Evolutionary conservation across 176 grass and related monocot species (phyloP), one percentile per base, ranked within the genome.

Genomic region (Paspalum notatum): DNA sequence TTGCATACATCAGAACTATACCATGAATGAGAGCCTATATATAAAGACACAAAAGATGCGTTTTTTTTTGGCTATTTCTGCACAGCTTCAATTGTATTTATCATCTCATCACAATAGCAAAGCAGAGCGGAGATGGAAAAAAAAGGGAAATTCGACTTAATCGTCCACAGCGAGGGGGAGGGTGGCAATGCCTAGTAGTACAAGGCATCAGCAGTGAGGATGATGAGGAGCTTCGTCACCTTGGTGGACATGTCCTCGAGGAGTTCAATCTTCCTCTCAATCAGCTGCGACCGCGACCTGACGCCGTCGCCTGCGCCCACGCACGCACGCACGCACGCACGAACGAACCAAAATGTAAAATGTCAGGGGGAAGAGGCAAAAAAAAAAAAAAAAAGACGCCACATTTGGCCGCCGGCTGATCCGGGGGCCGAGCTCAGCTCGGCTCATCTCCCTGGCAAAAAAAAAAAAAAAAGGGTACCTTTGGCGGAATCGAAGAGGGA

Each of bases 261-360:
- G 62, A 82, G 62, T n/a, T 94, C 95, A 22, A 98, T 93, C 76
- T 94, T 94, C 85, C 47, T 94, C 79, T 95, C 95, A 38, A 98
- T 87, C 74, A 94, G 60, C 85, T 91, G 87, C 4, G 88, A 90
- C 1, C 90, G 88, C 32, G 90, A 85, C 79, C 74, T 90, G 17
- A 42, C 85, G 22, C 67, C 74, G 49, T 70, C 92, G 55, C 87
- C 90, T 89, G 84, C 43, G 47, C 16, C 42, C 51, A 84, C 12
- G 41, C n/a, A 44, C n/a, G n/a, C n/a, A n/a, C n/a, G n/a, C n/a
- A n/a, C n/a, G n/a, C n/a, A n/a, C 47, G 32, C 32, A 32, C 32
- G 3, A 1, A 32, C 24, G n/a, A n/a, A n/a, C n/a, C n/a, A n/a
- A n/a, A n/a, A n/a, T n/a, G n/a, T n/a, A 24, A 66, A 67, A 64